Evolutionary conservation across 345 rosid species (phyloP).

Genomic region (Eucalyptus grandis): DNA sequence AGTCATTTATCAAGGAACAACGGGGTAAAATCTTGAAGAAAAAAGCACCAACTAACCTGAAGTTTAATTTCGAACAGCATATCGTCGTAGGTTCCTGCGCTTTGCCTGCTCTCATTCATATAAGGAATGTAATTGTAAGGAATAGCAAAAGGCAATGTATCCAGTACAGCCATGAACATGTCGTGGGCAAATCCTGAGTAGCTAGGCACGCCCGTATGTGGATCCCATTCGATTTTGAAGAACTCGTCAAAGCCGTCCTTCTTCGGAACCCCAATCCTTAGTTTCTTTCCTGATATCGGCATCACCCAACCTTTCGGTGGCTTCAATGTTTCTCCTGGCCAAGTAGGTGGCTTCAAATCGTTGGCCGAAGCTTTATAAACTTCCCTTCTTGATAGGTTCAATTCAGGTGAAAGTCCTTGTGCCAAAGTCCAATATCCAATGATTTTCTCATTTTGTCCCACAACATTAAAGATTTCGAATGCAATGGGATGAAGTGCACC

Average conservation of each 20-base stretch:
- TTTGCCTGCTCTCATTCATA: not conserved
- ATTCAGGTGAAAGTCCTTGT: not conserved
- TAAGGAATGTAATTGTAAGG: not conserved
- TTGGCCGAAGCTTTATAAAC: not conserved
- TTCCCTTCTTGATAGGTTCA: not conserved
- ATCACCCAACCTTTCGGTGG: slow-evolving; percentile 7
- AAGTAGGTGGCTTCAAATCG: not conserved
- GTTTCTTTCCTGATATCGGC: not conserved
- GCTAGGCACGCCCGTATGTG: not conserved
- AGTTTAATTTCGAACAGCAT: not conserved
- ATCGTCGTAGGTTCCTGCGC: not conserved
- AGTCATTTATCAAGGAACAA: not conserved
- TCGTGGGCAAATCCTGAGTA: slow-evolving; percentile 6
- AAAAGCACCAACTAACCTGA: not conserved
- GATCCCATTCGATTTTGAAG: not conserved
- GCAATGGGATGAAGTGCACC: not conserved
- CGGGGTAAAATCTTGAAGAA: not conserved
- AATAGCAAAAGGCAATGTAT: not conserved
- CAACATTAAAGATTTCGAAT: not conserved
- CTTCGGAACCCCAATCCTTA: slow-evolving; percentile 4
- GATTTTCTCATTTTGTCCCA: not conserved
- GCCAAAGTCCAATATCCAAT: not conserved
- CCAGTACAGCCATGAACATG: not conserved
- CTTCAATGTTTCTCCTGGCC: slow-evolving; percentile 6
- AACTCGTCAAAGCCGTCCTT: not conserved